Conservation (phyloP, 495 filamentous ascomycete species). For the Penicillium goetzii region DNA sequence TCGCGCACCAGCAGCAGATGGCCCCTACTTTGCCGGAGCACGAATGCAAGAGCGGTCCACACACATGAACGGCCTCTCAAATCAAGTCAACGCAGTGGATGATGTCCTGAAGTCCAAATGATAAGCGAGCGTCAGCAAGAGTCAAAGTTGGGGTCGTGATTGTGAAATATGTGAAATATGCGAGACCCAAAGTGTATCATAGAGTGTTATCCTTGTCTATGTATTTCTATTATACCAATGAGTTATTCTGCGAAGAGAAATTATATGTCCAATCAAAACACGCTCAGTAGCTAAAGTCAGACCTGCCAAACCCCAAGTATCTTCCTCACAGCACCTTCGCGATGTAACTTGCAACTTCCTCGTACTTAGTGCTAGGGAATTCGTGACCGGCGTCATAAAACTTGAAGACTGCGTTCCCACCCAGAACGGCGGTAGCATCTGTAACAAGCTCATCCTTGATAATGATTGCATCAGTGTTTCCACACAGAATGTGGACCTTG, state of each 20-base stretch:
- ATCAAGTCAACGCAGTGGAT: constrained; percentile 41
- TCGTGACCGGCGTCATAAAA: constrained; percentile 60
- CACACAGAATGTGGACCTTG: constrained; percentile 60
- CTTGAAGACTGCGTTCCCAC: constrained; percentile 52
- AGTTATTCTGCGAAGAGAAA: neutral
- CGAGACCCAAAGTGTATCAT: constrained; percentile 20
- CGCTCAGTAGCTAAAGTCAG: neutral
- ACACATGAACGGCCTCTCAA: constrained; percentile 40
- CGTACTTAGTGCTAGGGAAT: constrained; percentile 57
- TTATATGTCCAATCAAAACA: constrained; percentile 10
- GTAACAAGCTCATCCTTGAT: constrained; percentile 58
- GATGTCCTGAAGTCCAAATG: constrained; percentile 35
- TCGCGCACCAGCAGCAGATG: constrained; percentile 39
- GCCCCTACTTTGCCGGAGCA: constrained; percentile 44
- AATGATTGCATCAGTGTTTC: constrained; percentile 57
- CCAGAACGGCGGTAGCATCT: constrained; percentile 55
- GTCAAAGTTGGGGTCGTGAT: neutral
- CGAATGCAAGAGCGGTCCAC: constrained; percentile 40
- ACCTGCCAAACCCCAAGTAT: neutral
- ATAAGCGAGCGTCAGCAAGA: neutral
- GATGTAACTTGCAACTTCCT: constrained; percentile 54
- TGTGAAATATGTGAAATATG: neutral
- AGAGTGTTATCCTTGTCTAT: constrained; percentile 33
- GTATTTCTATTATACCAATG: constrained; percentile 28
- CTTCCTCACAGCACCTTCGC: constrained; percentile 38